Percentiles rank a stretch among this genome's conserved stretches.
Conservation (phyloP, 2,329 filamentous ascomycete species). For the Fusarium sp. region DNA sequence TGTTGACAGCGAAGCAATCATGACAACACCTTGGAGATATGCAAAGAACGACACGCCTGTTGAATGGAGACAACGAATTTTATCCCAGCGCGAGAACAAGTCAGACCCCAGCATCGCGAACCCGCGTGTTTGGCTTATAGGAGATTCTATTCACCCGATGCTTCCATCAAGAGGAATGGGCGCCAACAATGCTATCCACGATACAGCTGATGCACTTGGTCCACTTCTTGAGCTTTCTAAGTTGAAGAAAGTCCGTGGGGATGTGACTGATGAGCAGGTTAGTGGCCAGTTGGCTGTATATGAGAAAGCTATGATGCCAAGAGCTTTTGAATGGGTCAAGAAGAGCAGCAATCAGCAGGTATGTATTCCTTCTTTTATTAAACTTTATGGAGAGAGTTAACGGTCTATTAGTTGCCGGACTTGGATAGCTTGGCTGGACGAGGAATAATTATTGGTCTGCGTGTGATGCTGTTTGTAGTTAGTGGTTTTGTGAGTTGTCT, state of each 20-base stretch:
- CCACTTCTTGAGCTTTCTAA: not conserved
- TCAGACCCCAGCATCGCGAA: fast-evolving
- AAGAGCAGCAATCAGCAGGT: not conserved
- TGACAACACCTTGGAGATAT: not conserved
- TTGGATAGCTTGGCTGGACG: not conserved
- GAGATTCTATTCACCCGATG: not conserved
- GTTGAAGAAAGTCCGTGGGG: fast-evolving
- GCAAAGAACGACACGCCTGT: not conserved
- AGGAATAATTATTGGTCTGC: not conserved
- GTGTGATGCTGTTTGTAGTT: fast-evolving
- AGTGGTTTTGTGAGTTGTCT: not conserved
- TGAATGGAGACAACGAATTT: not conserved
- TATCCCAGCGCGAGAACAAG: fast-evolving
- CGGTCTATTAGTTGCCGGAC: not conserved
- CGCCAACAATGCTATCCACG: not conserved
- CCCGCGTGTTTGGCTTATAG: not conserved
- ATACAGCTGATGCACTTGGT: not conserved
- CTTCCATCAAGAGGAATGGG: not conserved
- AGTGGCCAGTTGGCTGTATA: fast-evolving
- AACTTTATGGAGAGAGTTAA: too few relatives aligned
- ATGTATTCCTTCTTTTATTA: not conserved
- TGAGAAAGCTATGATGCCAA: not conserved
- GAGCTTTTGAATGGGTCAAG: not conserved
- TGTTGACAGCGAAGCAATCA: not conserved
- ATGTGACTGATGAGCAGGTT: fast-evolving